These are phyloP conservation scores for Verticillium longisporum DNA, from an alignment of 2,329 filamentous ascomycete genomes.

Conservation along the genomic window DNA sequence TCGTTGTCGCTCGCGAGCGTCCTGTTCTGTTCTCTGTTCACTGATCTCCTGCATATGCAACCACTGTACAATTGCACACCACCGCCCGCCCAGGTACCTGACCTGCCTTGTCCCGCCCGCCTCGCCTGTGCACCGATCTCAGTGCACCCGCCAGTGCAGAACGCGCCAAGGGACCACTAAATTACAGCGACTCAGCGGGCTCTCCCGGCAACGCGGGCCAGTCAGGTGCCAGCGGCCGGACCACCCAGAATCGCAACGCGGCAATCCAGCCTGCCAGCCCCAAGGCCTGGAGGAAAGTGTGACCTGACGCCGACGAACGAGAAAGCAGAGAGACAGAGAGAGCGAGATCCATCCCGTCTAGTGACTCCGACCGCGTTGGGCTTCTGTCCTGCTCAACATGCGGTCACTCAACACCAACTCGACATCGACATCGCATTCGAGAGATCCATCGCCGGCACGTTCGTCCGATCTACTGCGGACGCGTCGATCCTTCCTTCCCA, in stretches of 20 bases:
- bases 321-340: background rate
- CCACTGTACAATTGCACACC: too few relatives aligned
- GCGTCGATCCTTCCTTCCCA: background rate
- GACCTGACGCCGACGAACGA: background rate
- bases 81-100: background rate
- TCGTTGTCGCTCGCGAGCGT: too few relatives aligned
- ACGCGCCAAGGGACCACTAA: background rate
- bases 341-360: background rate
- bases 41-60: background rate
- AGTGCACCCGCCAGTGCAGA: background rate
- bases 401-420: slow-evolving; percentile 2
- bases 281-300: background rate
- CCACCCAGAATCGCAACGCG: too few relatives aligned
- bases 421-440: slow-evolving; percentile 2
- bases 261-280: too few relatives aligned
- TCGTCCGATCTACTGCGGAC: slow-evolving; percentile 1
- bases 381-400: background rate
- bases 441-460: background rate
- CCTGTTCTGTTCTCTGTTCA: background rate
- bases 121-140: background rate
- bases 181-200: background rate
- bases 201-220: background rate
- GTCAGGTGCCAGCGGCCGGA: background rate
- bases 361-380: background rate
- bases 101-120: too few relatives aligned